Evolutionary conservation across 1,284 basidiomycete species (phyloP).

Genomic region (Cystobasidium sp.): DNA sequence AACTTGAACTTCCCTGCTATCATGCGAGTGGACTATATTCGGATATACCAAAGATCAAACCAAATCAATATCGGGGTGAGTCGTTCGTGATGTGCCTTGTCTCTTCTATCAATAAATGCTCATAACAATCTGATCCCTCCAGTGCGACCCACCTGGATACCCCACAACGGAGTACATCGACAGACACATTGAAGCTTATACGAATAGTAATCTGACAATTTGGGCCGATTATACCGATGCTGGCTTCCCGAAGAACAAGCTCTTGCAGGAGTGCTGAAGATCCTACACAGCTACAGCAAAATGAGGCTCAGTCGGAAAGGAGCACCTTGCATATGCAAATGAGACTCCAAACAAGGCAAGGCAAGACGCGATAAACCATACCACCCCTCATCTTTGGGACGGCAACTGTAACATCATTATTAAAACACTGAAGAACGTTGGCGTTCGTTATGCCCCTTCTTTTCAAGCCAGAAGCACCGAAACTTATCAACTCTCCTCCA

Average conservation of each 20-base stretch:
- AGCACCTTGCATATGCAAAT: too few species aligned
- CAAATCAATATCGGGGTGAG: constrained; percentile 38
- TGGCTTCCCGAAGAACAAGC: constrained; percentile 38
- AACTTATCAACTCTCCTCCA: too few species aligned
- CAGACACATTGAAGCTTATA: constrained; percentile 43
- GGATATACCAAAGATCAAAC: constrained; percentile 58
- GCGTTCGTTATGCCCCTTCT: too few species aligned
- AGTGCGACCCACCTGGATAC: constrained; percentile 46
- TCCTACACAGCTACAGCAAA: not conserved
- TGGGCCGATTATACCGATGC: constrained; percentile 39
- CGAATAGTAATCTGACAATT: constrained; percentile 41
- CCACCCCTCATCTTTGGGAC: too few species aligned
- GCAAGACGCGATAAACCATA: too few species aligned
- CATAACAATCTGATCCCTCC: not conserved
- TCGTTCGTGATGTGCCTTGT: not conserved
- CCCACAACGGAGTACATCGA: constrained; percentile 47
- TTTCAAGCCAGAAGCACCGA: too few species aligned
- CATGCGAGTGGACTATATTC: constrained; percentile 59
- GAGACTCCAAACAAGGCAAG: too few species aligned
- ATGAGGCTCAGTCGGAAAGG: not conserved
- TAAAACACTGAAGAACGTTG: too few species aligned
- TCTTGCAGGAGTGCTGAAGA: constrained; percentile 25
- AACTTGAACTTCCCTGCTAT: constrained; percentile 55
- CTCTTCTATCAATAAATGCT: not conserved
- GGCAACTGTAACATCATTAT: too few species aligned